Percentiles rank a stretch among this genome's conserved stretches.
These are phyloP conservation scores for Dimargaris verticillata DNA, from an alignment of 192 early-diverging fungal species.

Conservation along the genomic window DNA sequence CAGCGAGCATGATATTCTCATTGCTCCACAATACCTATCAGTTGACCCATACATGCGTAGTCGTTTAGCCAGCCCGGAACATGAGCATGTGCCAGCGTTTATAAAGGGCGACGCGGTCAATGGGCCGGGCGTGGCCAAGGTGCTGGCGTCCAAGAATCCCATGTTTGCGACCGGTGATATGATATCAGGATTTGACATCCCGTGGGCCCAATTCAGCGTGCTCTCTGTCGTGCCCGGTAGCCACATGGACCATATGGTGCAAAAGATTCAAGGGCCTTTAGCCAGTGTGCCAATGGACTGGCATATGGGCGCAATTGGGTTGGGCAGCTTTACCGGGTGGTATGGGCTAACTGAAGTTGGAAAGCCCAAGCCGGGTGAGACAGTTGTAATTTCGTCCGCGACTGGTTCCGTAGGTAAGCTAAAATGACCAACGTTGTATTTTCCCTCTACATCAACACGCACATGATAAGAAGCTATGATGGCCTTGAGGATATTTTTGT, in stretches of 20 bases:
- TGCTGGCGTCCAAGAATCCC: constrained; percentile 44
- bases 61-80: constrained; percentile 36
- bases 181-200: constrained; percentile 34
- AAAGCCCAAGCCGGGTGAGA: constrained; percentile 65
- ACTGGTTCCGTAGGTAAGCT: constrained; percentile 48
- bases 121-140: constrained; percentile 40
- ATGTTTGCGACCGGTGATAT: constrained; percentile 40
- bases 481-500: too few species aligned
- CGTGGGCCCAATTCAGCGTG: constrained; percentile 44
- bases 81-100: constrained; percentile 30
- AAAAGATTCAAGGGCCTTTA: constrained; percentile 20
- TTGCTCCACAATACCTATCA: constrained; percentile 48
- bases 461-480: too few species aligned
- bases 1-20: constrained; percentile 14
- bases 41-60: constrained; percentile 61
- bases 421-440: not conserved
- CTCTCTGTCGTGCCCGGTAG: constrained; percentile 14
- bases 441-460: not conserved
- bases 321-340: constrained; percentile 71
- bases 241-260: constrained; percentile 13
- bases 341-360: constrained; percentile 41
- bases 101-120: constrained; percentile 40
- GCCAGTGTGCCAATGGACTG: constrained; percentile 31
- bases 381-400: constrained; percentile 63
- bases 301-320: constrained; percentile 53